Evolutionary conservation across 1,284 basidiomycete genomes (phyloP).

Genomic region (Cutaneotrichosporon sp.): DNA sequence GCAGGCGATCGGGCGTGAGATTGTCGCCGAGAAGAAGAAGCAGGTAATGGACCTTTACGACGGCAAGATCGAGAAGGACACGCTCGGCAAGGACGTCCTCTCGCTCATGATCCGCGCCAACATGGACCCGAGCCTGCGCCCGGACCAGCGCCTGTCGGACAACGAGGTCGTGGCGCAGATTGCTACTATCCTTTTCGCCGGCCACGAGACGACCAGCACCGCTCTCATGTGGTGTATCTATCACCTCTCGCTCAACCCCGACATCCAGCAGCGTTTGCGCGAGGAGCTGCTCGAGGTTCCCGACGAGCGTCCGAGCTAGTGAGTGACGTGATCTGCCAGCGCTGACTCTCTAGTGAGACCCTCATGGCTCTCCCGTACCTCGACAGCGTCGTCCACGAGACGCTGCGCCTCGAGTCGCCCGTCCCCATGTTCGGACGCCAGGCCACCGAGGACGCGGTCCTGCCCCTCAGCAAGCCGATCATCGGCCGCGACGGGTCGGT

Average conservation of each 20-base stretch:
- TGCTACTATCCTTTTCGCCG: conserved; percentile 67
- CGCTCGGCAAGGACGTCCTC: conserved; percentile 53
- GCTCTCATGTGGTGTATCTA: conserved; percentile 73
- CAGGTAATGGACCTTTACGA: conserved; percentile 10
- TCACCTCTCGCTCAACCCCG: conserved; percentile 61
- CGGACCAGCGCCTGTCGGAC: conserved; percentile 62
- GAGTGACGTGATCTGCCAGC: conserved; percentile 7
- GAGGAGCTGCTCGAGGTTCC: conserved; percentile 57
- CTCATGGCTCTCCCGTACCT: conserved; percentile 60
- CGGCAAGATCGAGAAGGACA: conserved; percentile 38
- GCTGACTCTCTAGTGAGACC: not conserved
- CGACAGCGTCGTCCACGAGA: conserved; percentile 68
- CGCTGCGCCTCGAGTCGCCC: conserved; percentile 65
- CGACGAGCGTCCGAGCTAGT: conserved; percentile 43
- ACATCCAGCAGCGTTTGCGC: conserved; percentile 62
- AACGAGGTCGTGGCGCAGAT: conserved; percentile 74
- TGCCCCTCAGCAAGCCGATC: conserved; percentile 61
- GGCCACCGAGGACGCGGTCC: conserved; percentile 59
- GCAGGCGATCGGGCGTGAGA: conserved; percentile 23
- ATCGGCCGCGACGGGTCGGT: conserved; percentile 49
- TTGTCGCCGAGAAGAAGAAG: not conserved
- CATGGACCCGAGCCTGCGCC: conserved; percentile 59
- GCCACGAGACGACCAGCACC: conserved; percentile 75
- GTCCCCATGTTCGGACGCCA: conserved; percentile 68
- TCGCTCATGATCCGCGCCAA: conserved; percentile 65